phyloP scores from a whole-genome alignment of 805 yeast species.

The Monosporozyma solicola region DNA sequence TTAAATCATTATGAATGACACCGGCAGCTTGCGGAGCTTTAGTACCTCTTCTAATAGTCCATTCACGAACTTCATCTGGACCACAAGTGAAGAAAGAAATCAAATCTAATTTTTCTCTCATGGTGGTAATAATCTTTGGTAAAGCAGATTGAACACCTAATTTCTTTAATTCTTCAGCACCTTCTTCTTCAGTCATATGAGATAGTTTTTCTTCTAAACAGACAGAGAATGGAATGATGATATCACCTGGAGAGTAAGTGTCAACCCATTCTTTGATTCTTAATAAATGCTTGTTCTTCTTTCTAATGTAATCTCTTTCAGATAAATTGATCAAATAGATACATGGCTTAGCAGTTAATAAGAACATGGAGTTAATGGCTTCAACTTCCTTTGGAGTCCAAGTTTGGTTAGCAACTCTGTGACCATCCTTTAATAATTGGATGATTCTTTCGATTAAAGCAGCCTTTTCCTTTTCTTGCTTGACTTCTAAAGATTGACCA shows the following conservation, averaged over 20 bases:
- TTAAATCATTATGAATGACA: constrained; percentile 91
- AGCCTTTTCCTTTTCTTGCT: constrained; percentile 80
- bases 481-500: constrained; percentile 82
- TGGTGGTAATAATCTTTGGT: constrained; percentile 75
- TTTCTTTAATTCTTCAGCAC: constrained; percentile 64
- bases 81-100: constrained; percentile 96
- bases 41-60: constrained; percentile 90
- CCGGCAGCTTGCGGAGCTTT: constrained; percentile 99
- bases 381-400: constrained; percentile 94
- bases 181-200: constrained; percentile 74
- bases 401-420: constrained; percentile 75
- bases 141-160: constrained; percentile 70
- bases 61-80: constrained; percentile 92
- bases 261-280: constrained; percentile 82
- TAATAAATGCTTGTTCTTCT: constrained; percentile 77
- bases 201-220: constrained; percentile 88
- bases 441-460: constrained; percentile 66
- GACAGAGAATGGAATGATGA: constrained; percentile 88
- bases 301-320: constrained; percentile 78
- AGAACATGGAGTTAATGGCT: constrained; percentile 71
- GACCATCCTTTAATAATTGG: constrained; percentile 68
- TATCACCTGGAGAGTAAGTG: constrained; percentile 75
- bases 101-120: constrained; percentile 80
- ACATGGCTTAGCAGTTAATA: constrained; percentile 92
- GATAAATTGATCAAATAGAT: constrained; percentile 86